Base-by-base conservation (phyloP, 257 asterid genomes). In the Rehmannia glutinosa region DNA sequence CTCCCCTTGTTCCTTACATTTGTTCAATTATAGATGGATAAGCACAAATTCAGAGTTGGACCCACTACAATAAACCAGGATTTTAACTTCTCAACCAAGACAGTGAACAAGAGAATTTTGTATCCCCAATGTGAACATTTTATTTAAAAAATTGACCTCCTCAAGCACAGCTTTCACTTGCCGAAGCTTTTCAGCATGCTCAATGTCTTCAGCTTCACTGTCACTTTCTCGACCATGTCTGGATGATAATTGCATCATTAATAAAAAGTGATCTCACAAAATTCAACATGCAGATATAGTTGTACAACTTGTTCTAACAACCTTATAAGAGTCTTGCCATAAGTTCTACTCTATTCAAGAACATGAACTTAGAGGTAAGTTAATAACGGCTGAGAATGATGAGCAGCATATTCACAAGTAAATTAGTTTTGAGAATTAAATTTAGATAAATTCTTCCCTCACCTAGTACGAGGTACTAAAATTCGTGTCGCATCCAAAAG, bases 161-260 rank as follows among this genome's bases (percentile, higher is more conserved):
- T 94, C 99, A 62, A 94, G 97, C 80, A 94, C 99, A 47, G 99
- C 99, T 80, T 94, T 94, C 81, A 94, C 99, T 91, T 94, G 99
- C 72, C 99, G 97, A 75, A 94, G 97, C 81, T 94, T 94, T 80
- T 94, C 99, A 68, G 99, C 96, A 81, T 94, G 99, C 84, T 94
- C 99, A 71, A 88, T 64, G 69, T 94, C 99, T 75, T 94, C 99
- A 51, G 99, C 97, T 84, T 94, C 99, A 73, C 96, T 93, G 72
- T 94, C 99, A 77, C 99, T 94, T 81, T 87, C 97, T 51, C 96
- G 90, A 28, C 90, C 99, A 78, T 92, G 91, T 77, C 99, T 94
- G 81, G 28, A 62, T 73, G 77, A 69, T 60, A 82, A 76, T 74
- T 62, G 70, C 13, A 70, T 56, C 72, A 77, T 64, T 55, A 78